Evolutionary conservation across 768 basidiomycete species (phyloP), one percentile per base, ranked within the genome.

Genomic region (Pleurotus cornucopiae): DNA sequence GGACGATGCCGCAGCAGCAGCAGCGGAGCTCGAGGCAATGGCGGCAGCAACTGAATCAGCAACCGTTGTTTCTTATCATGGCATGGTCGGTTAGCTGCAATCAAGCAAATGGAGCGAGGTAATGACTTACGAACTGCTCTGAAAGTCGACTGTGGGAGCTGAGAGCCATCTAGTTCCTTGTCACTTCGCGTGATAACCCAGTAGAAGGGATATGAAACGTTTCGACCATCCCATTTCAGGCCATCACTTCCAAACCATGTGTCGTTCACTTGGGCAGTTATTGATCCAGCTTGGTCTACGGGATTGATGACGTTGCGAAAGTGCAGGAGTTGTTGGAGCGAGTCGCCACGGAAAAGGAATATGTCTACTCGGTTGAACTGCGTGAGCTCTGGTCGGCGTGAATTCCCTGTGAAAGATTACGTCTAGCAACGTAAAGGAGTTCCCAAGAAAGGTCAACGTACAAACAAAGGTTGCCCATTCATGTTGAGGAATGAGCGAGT

Each of bases 381-480:
- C 38, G 78, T 79, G 49, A 88, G 74, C 58, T 84, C 76, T 5
- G 90, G 89, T 37, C 83, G 76, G 56, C 77, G 76, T 58, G 83
- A 86, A 64, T 93, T 92, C 89, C 89, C 89, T 91, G 68, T 14
- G 46, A 57, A 55, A 46, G 20, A 51, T 45, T 47, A 16, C n/a
- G 21, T 45, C 18, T 30, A 30, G 25, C 51, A 67, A 53, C 52
- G 59, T 57, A 63, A 16, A 37, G 57, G 58, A 44, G 40, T 38
- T 46, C 44, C 49, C 6, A 60, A 57, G 37, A 58, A 58, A 57
- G 43, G 41, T 63, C 58, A 47, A 87, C 89, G 69, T 65, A 91
- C 92, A 94, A 65, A 93, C 83, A 65, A 93, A 86, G 38, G 84
- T 79, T 3, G 85, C 82, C 77, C 82, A 91, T 48, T 88, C 69